These are phyloP conservation scores for Zasmidium cellare DNA, from an alignment of 2,329 filamentous ascomycete genomes.

Conservation along the genomic window DNA sequence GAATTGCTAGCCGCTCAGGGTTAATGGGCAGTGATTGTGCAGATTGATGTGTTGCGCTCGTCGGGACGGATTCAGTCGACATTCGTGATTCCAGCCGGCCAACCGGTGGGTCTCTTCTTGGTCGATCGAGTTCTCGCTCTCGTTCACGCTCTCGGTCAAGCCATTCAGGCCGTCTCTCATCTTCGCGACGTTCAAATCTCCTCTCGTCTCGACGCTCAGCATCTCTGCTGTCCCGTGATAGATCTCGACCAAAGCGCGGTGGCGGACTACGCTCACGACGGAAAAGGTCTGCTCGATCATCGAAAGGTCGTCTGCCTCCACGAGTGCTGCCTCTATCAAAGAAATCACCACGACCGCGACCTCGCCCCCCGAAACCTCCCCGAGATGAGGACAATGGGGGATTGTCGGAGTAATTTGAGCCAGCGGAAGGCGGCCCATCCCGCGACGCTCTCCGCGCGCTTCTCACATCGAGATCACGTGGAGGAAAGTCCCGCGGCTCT, in stretches of 20 bases:
- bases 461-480: conserved; percentile 65
- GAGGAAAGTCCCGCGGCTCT: conserved; percentile 63
- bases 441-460: conserved; percentile 68
- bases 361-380: conserved; percentile 40
- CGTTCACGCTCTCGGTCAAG: conserved; percentile 41
- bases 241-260: conserved; percentile 50
- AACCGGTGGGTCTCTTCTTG: conserved; percentile 30
- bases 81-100: conserved; percentile 31
- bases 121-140: conserved; percentile 41
- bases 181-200: conserved; percentile 46
- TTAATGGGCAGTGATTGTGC: conserved; percentile 31
- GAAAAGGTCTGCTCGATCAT: conserved; percentile 58
- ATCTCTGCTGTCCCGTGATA: conserved; percentile 38
- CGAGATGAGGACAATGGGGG: conserved; percentile 52
- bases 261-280: conserved; percentile 55
- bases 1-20: conserved; percentile 33
- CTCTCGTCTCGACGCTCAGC: conserved; percentile 46
- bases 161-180: conserved; percentile 41
- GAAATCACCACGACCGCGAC: conserved; percentile 53
- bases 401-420: conserved; percentile 69
- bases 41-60: conserved; percentile 15
- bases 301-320: conserved; percentile 47
- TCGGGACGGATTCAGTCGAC: conserved; percentile 25
- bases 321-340: conserved; percentile 48
- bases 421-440: conserved; percentile 71